These are phyloP conservation scores for Sapria himalayana DNA, from an alignment of 345 rosid genomes.

Conservation along the genomic window DNA sequence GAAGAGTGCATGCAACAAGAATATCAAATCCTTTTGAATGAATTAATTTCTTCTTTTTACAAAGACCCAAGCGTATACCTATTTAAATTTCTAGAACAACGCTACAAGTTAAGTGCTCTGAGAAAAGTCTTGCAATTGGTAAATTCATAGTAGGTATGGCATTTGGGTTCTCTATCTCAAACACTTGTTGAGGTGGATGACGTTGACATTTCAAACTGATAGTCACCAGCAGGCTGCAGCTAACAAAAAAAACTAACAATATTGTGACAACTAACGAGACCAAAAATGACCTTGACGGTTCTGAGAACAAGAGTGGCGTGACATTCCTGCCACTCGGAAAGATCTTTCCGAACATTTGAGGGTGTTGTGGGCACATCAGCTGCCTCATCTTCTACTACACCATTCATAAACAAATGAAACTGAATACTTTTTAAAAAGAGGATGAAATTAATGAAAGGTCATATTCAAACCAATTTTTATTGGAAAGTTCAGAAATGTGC, in stretches of 20 bases:
- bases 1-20: too few species aligned
- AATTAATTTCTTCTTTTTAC: too few species aligned
- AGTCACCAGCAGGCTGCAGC: neutral
- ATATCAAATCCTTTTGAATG: too few species aligned
- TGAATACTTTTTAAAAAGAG: neutral
- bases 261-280: neutral
- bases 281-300: conserved; percentile 47
- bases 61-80: too few species aligned
- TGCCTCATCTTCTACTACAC: conserved; percentile 26
- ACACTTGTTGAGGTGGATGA: too few species aligned
- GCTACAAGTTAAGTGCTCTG: neutral
- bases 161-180: too few species aligned
- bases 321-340: conserved; percentile 84
- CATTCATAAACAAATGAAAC: conserved; percentile 11
- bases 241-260: neutral
- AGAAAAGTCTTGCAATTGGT: neutral
- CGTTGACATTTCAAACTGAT: too few species aligned
- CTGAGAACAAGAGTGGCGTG: conserved; percentile 87
- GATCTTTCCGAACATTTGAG: conserved; percentile 77
- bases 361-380: conserved; percentile 18
- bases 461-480: neutral
- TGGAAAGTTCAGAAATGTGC: conserved; percentile 70
- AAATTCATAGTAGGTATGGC: too few species aligned
- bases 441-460: neutral
- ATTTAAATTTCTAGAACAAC: too few species aligned